Evolutionary conservation across 768 basidiomycete genomes (phyloP).

Genomic region (Rhodotorula toruloides): DNA sequence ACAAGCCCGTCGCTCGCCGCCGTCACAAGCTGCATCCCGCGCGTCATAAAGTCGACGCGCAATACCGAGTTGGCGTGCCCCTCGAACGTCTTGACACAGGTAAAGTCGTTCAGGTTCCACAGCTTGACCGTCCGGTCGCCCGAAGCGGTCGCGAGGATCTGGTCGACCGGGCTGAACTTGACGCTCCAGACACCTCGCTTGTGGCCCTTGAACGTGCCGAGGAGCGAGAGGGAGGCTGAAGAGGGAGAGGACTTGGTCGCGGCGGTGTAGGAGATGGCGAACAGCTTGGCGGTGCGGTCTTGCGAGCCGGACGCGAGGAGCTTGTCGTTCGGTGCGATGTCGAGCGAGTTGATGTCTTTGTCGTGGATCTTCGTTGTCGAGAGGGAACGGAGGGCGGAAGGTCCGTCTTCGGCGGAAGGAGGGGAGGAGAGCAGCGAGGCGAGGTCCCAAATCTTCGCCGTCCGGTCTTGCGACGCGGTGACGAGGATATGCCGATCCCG

Average conservation of each 20-base stretch:
- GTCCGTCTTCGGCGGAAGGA: constrained; percentile 42
- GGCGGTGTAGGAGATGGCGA: constrained; percentile 60
- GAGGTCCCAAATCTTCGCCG: constrained; percentile 99
- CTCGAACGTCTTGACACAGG: constrained; percentile 90
- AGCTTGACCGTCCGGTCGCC: constrained; percentile 91
- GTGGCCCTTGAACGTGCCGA: constrained; percentile 91
- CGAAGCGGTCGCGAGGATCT: constrained; percentile 83
- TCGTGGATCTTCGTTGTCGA: constrained; percentile 88
- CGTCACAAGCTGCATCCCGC: constrained; percentile 78
- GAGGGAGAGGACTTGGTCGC: constrained; percentile 45
- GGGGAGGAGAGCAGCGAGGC: constrained; percentile 49
- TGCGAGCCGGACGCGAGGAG: constrained; percentile 90
- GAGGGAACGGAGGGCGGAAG: constrained; percentile 55
- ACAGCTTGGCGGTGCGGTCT: constrained; percentile 89
- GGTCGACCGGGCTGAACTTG: constrained; percentile 74
- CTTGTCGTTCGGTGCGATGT: constrained; percentile 81
- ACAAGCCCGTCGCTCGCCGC: constrained; percentile 90
- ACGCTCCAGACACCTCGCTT: constrained; percentile 95
- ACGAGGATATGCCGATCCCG: constrained; percentile 63
- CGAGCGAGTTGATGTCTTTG: constrained; percentile 96
- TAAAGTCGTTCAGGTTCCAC: constrained; percentile 89
- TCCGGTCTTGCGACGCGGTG: constrained; percentile 93
- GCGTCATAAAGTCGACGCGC: constrained; percentile 80
- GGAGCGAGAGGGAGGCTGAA: constrained; percentile 64
- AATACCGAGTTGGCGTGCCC: constrained; percentile 97